Conservation (phyloP, 1,284 basidiomycete species). For the Puccinia novopanici region DNA sequence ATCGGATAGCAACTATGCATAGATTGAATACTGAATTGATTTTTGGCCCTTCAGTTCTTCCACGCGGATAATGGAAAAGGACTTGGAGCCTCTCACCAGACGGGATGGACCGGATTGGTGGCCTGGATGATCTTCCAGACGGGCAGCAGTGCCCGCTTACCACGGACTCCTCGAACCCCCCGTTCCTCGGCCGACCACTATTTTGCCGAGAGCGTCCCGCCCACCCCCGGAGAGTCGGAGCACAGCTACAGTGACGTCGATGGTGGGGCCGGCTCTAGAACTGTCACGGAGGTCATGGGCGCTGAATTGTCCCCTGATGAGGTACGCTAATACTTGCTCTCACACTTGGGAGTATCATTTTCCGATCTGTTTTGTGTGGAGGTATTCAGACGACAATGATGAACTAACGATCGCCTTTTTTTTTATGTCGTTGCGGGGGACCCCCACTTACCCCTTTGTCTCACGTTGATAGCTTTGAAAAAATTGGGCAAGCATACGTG, state of each 20-base stretch:
- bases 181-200: conserved; percentile 84
- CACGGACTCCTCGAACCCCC: conserved; percentile 68
- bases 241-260: conserved; percentile 27
- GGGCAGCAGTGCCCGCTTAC: conserved; percentile 57
- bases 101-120: conserved; percentile 73
- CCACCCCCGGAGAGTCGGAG: conserved; percentile 49
- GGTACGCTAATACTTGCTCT: background rate
- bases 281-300: background rate
- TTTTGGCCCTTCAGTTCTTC: conserved; percentile 71
- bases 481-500: too few relatives aligned
- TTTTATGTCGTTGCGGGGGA: too few relatives aligned
- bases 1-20: background rate
- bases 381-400: too few relatives aligned
- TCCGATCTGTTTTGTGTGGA: too few relatives aligned
- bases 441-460: too few relatives aligned
- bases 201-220: conserved; percentile 69
- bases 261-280: conserved; percentile 8
- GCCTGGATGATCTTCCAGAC: conserved; percentile 53
- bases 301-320: conserved; percentile 50
- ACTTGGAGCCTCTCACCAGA: conserved; percentile 93
- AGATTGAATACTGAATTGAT: conserved; percentile 1
- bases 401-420: too few relatives aligned
- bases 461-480: background rate
- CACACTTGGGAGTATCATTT: too few relatives aligned
- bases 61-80: conserved; percentile 88